A percentile compares a stretch with the other conserved stretches of the same genome.
Evolutionary conservation across 2,329 filamentous ascomycete genomes (phyloP).

Genomic region (Sporothrix pseudoabietina): DNA sequence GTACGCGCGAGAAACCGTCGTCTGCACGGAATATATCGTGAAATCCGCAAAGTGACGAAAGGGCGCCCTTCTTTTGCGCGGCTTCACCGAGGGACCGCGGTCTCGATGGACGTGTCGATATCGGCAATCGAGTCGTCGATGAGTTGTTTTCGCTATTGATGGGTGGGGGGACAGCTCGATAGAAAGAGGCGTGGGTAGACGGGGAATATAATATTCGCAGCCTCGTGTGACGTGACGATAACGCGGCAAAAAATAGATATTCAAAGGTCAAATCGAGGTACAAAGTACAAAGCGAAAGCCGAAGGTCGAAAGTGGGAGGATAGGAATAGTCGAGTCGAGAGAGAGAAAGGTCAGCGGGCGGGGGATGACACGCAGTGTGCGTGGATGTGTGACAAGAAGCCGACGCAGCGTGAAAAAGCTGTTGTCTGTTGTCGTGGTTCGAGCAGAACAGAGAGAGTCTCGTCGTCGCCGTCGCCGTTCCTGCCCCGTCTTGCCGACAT

Average conservation of each 20-base stretch:
- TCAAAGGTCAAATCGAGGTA: too few species aligned
- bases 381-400: not conserved
- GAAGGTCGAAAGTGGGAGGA: not conserved
- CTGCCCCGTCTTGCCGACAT: constrained; percentile 22
- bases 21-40: constrained; percentile 5
- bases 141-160: not conserved
- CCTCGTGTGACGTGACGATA: constrained; percentile 22
- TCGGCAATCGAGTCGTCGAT: not conserved
- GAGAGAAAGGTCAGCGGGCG: not conserved
- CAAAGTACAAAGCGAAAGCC: too few species aligned
- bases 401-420: constrained; percentile 9
- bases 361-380: not conserved
- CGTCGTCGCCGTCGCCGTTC: constrained; percentile 21
- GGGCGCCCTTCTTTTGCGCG: not conserved
- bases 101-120: not conserved
- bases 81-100: not conserved
- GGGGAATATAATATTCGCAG: not conserved
- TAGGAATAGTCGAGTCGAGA: not conserved
- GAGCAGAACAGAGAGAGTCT: not conserved
- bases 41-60: not conserved
- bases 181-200: not conserved
- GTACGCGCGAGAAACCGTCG: not conserved
- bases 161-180: not conserved
- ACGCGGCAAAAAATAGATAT: not conserved
- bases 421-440: not conserved